Percentiles rank a stretch among this genome's conserved stretches.
Conservation (phyloP, 129 eudicot species). For the Oenanthe sinensis region DNA sequence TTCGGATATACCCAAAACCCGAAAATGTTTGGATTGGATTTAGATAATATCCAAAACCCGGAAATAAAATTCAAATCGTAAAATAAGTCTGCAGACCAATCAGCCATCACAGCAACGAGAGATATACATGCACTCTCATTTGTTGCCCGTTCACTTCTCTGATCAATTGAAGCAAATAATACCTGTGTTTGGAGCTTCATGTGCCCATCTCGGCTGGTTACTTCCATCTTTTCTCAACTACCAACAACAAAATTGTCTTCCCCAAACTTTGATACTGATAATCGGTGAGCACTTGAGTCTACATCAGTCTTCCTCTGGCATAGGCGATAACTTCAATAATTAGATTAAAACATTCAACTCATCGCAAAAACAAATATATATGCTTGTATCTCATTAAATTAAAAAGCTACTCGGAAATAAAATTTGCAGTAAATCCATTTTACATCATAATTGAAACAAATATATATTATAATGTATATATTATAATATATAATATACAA, state of each 20-base stretch:
- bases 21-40: too few relatives aligned
- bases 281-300: slow-evolving; percentile 39
- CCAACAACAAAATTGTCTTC: slow-evolving; percentile 91
- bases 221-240: slow-evolving; percentile 81
- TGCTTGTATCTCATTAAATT: neutral
- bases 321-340: neutral
- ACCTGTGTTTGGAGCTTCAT: slow-evolving; percentile 68
- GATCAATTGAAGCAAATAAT: slow-evolving; percentile 96
- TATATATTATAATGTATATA: too few relatives aligned
- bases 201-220: slow-evolving; percentile 68
- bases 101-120: slow-evolving; percentile 87
- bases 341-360: neutral
- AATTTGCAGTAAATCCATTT: neutral
- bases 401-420: neutral
- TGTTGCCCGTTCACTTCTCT: slow-evolving; percentile 80
- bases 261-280: slow-evolving; percentile 74
- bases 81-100: slow-evolving; percentile 35
- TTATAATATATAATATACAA: too few relatives aligned
- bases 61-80: too few relatives aligned
- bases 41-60: too few relatives aligned
- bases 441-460: neutral
- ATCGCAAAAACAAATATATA: neutral
- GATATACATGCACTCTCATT: slow-evolving; percentile 99
- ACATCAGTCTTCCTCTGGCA: slow-evolving; percentile 67
- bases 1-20: too few relatives aligned